Evolutionary conservation across 2,329 filamentous ascomycete genomes (phyloP).

Genomic region (Chaetomiaceae sp.): DNA sequence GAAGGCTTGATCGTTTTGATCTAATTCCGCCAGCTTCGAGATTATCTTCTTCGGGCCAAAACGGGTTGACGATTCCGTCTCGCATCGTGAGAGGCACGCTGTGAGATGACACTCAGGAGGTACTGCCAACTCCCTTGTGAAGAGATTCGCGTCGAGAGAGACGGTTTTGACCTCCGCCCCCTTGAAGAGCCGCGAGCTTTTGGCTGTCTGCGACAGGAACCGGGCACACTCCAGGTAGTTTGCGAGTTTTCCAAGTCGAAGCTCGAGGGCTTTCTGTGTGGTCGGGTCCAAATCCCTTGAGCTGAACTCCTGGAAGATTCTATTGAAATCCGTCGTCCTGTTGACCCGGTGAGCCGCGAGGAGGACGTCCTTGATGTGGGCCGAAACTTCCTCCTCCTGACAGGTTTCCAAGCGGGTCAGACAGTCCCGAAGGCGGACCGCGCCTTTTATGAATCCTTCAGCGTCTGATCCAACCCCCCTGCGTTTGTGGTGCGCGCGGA

Average conservation of each 20-base stretch:
- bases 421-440: background rate
- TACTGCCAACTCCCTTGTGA: conserved; percentile 13
- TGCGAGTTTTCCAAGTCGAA: conserved; percentile 33
- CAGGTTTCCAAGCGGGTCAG: conserved; percentile 10
- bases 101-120: background rate
- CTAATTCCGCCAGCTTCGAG: background rate
- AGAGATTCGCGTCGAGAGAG: conserved; percentile 29
- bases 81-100: conserved; percentile 13
- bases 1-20: background rate
- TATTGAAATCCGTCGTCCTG: background rate
- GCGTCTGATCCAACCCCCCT: background rate
- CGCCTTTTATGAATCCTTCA: conserved; percentile 1
- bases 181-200: conserved; percentile 29
- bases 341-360: conserved; percentile 1
- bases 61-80: background rate
- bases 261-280: conserved; percentile 1
- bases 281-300: background rate
- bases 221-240: conserved; percentile 35
- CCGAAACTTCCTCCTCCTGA: background rate
- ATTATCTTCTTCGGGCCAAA: background rate
- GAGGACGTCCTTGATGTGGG: conserved; percentile 5
- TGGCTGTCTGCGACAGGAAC: conserved; percentile 33
- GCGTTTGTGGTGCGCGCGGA: background rate
- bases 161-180: conserved; percentile 29
- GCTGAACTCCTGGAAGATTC: conserved; percentile 1